A percentile compares a stretch with the other conserved stretches of the same genome.
phyloP scores from a whole-genome alignment of 2,329 filamentous ascomycete genomes.

The Monilinia fructicola region DNA sequence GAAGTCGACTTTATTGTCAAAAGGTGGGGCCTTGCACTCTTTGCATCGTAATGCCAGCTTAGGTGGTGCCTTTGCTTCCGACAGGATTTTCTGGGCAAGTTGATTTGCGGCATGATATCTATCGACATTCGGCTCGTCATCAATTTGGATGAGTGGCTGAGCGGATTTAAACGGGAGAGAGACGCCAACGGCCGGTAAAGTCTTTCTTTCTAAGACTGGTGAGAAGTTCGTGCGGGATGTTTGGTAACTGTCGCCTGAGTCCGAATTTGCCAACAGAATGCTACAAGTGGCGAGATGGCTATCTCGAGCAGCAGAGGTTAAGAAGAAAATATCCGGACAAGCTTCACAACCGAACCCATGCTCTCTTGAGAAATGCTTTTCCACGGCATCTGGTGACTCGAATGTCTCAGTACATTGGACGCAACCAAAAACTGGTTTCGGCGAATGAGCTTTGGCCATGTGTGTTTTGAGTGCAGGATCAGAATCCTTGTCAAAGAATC shows the following conservation, averaged over 20 bases:
- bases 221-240: conserved; percentile 5
- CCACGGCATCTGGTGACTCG: background rate
- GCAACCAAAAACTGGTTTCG: background rate
- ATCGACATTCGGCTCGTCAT: background rate
- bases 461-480: background rate
- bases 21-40: background rate
- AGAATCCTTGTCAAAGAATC: background rate
- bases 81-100: background rate
- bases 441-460: background rate
- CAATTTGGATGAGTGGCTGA: background rate
- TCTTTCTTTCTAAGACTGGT: background rate
- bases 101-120: background rate
- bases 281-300: background rate
- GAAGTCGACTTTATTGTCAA: background rate
- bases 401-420: conserved; percentile 3
- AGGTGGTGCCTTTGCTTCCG: background rate
- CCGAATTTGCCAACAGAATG: background rate
- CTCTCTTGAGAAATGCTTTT: background rate
- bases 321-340: background rate
- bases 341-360: conserved; percentile 10
- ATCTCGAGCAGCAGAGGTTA: background rate
- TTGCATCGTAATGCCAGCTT: background rate
- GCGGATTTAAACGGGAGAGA: background rate
- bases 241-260: conserved; percentile 10
- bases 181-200: background rate